These are phyloP conservation scores for Fusarium mundagurra DNA, from an alignment of 2,329 filamentous ascomycete genomes.

Conservation along the genomic window DNA sequence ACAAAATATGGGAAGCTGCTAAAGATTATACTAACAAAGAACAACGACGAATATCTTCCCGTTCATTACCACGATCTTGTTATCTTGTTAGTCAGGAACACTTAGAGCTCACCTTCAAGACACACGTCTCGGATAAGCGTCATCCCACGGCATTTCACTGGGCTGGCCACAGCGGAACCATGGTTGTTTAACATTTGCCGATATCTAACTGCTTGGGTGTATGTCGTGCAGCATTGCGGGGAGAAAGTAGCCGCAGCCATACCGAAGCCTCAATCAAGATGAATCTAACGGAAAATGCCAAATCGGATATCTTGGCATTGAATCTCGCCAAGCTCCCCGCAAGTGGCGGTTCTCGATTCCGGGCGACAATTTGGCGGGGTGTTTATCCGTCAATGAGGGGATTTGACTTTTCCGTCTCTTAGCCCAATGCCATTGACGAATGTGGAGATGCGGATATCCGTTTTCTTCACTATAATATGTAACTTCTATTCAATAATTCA, in stretches of 20 bases:
- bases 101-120: fast-evolving
- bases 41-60: too few relatives aligned
- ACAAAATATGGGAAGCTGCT: fast-evolving
- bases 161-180: fast-evolving
- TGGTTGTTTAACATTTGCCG: fast-evolving
- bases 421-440: too few relatives aligned
- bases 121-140: neutral
- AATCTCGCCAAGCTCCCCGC: neutral
- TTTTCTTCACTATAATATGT: slow-evolving; percentile 6
- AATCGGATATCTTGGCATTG: neutral
- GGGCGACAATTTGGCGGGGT: neutral
- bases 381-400: slow-evolving; percentile 22
- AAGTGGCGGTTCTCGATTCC: neutral
- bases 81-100: too few relatives aligned
- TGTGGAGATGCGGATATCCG: slow-evolving; percentile 16
- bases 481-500: neutral
- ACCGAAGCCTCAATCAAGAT: neutral
- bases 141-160: fast-evolving
- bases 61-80: too few relatives aligned
- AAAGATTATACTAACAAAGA: neutral
- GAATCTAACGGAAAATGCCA: neutral
- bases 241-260: neutral
- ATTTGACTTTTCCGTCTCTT: slow-evolving; percentile 12
- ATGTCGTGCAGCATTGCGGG: neutral
- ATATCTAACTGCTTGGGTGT: too few relatives aligned